Base-by-base conservation (phyloP, 148 eudicot genomes). In the Bassia scoparia region DNA sequence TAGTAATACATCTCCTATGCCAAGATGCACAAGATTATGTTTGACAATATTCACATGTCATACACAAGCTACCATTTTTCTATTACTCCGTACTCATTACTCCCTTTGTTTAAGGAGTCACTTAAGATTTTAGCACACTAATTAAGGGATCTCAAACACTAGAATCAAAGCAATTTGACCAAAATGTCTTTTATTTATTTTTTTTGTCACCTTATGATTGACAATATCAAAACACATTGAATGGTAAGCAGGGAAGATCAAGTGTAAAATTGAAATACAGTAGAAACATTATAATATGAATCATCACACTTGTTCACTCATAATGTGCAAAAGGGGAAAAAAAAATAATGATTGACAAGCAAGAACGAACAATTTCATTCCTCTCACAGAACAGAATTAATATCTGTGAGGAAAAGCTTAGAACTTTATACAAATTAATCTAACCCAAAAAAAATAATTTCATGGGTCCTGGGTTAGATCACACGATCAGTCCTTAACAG, bases 321-420 rank as follows among this genome's bases (percentile, higher is more conserved):
- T n/a, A n/a, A n/a, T n/a, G n/a, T 20, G 52, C 62, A 63, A 37
- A 37, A 52, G 43, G 46, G n/a, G n/a, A n/a, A n/a, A n/a, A 35
- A 3, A 63, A 63, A 35, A 49, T n/a, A 67, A 67, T n/a, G 54
- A 75, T 31, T 37, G 49, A 66, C 69, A 66, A 66, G 69, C 69
- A 66, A 44, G 72, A 65, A 66, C 56, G 75, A 70, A 65, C 71
- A 75, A 34, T 64, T 70, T 79, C 75, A 79, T 79, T 70, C 77
- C 75, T 79, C 82, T 65, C 82, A 79, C 82, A 79, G 82, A 67
- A 68, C 75, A 59, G 65, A 67, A 56, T 26, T 50, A 65, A 70
- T 70, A 78, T 70, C 78, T 70, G 75, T 79, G 68, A 79, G 82
- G 75, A 79, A 79, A 79, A 79, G 74, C 78, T 74, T 70, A 48